Evolutionary conservation across 2,329 filamentous ascomycete genomes (phyloP), one percentile per base, ranked within the genome.

Genomic region (Calonectria ilicicola): DNA sequence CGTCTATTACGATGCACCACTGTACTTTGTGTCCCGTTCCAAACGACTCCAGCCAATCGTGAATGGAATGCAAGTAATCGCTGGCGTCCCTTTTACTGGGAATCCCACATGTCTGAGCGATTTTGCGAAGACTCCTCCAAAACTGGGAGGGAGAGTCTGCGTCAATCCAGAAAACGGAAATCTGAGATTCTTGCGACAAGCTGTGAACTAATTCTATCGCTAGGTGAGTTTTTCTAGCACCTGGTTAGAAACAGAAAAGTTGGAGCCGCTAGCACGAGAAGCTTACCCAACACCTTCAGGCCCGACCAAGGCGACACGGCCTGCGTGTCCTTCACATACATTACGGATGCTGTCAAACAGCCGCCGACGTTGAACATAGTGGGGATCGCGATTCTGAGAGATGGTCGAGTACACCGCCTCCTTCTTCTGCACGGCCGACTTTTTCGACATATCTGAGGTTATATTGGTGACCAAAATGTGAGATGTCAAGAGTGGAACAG

Each of bases 131-230:
- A 29, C 64, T 32, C 23, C 23, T 26, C 15, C 51, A 14, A 27
- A 40, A 29, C 29, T 32, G 26, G 21, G 21, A 35, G 14, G 35
- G 21, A 3, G 64, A 42, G 21, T 49, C 51, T 7, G 64, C 46
- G 32, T 66, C 64, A 26, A 66, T 21, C 64, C 64, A 66, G 17
- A 66, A 66, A 1, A 66, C 64, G 15, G 64, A 66, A 17, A 66
- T 29, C 1, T 47, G 12, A 19, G 47, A 27, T 42, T 66, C 35
- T 29, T 56, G n/a, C 9, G n/a, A 49, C 1, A 66, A 14, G 12
- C 4, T n/a, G 21, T 66, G 35, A 2, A 32, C 64, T 21, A 66
- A 56, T 23, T 66, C 64, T 7, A 66, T 38, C 1, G 64, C 64
- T 5, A 66, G 29, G 17, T 35, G 17, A 14, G 64, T 66, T 38